Conservation (phyloP, 495 filamentous ascomycete genomes). For the Neurospora sp. region DNA sequence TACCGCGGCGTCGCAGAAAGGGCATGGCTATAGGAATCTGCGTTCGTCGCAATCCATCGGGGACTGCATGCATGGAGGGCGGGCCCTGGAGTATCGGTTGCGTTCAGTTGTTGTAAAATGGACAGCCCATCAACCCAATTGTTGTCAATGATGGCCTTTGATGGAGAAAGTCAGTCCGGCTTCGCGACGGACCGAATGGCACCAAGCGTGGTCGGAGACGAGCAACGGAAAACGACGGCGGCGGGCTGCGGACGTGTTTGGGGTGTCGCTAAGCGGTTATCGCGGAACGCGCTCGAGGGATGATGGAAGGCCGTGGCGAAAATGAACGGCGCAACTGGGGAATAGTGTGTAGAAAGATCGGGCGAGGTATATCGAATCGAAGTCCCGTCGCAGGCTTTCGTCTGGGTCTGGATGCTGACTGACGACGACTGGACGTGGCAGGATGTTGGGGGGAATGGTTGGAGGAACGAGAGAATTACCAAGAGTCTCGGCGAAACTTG, state of each 20-base stretch:
- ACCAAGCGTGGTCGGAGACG: background rate
- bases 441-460: background rate
- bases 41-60: constrained; percentile 33
- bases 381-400: background rate
- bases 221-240: background rate
- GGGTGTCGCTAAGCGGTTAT: background rate
- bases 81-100: background rate
- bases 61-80: constrained; percentile 16
- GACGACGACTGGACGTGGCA: background rate
- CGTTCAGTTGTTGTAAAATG: background rate
- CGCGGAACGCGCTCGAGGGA: background rate
- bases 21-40: constrained; percentile 32
- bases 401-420: background rate
- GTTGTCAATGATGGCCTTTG: background rate
- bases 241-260: background rate
- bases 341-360: background rate
- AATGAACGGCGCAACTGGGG: background rate
- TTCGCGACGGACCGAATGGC: background rate
- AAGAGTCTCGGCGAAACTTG: background rate
- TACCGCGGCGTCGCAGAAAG: constrained; percentile 41
- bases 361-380: background rate
- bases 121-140: background rate
- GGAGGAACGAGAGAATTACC: background rate
- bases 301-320: background rate
- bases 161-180: background rate